phyloP scores from a whole-genome alignment of 176 grass and related monocot genomes.

The barley (Hordeum vulgare) region MorexV3_pseudomolecules_assembly NC_058521.1:600705092-600705591 shows the following conservation, averaged over 20 bases:
- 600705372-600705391: constrained; percentile 43
- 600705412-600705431: too few relatives aligned
- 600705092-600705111: constrained; percentile 36
- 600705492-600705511: too few relatives aligned
- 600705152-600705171: not conserved
- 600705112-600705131: constrained; percentile 51
- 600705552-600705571: too few relatives aligned
- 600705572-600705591: constrained; percentile 49
- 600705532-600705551: too few relatives aligned
- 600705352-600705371: constrained; percentile 29
- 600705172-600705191: constrained; percentile 23
- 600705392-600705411: not conserved
- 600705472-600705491: too few relatives aligned
- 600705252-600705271: too few relatives aligned
- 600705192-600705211: not conserved
- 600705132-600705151: constrained; percentile 30
- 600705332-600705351: constrained; percentile 38
- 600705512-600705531: too few relatives aligned
- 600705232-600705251: too few relatives aligned
- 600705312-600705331: not conserved
- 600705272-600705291: too few relatives aligned
- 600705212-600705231: not conserved
- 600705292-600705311: too few relatives aligned
- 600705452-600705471: too few relatives aligned
- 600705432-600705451: too few relatives aligned